These are phyloP conservation scores for Penicillium sp. DNA, from an alignment of 2,329 filamentous ascomycete genomes.

Conservation along the genomic window DNA sequence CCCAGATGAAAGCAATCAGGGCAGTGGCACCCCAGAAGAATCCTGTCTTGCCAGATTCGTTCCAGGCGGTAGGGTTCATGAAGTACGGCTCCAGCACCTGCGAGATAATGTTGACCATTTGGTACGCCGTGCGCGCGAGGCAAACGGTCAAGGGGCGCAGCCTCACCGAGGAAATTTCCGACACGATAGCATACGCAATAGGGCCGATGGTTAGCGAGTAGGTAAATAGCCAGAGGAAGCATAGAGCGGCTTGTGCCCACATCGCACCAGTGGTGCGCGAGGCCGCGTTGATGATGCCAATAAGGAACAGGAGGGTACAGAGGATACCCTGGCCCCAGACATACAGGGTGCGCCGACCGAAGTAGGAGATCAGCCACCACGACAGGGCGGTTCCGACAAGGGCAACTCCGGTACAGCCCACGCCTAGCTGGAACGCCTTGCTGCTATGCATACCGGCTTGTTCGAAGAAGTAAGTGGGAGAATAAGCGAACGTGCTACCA, in stretches of 20 bases:
- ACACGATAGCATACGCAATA: slow-evolving; percentile 55
- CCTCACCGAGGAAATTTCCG: slow-evolving; percentile 57
- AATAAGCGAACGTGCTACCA: slow-evolving; percentile 37
- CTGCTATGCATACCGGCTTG: slow-evolving; percentile 40
- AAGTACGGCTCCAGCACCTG: slow-evolving; percentile 43
- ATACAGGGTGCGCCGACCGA: slow-evolving; percentile 46
- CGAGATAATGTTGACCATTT: slow-evolving; percentile 51
- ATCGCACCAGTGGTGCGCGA: slow-evolving; percentile 26
- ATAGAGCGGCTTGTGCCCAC: slow-evolving; percentile 42
- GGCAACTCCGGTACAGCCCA: slow-evolving; percentile 56
- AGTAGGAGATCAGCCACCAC: slow-evolving; percentile 46
- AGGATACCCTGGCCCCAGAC: slow-evolving; percentile 35
- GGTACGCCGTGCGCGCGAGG: slow-evolving; percentile 55
- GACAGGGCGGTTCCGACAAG: slow-evolving; percentile 54
- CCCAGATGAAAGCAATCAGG: slow-evolving; percentile 33
- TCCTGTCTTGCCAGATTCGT: slow-evolving; percentile 42
- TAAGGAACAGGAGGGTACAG: slow-evolving; percentile 28
- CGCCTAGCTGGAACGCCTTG: slow-evolving; percentile 39
- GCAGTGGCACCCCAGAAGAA: slow-evolving; percentile 45
- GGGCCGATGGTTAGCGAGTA: slow-evolving; percentile 60
- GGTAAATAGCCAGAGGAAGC: slow-evolving; percentile 57
- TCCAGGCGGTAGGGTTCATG: slow-evolving; percentile 37
- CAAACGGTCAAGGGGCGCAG: slow-evolving; percentile 59
- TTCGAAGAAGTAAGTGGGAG: slow-evolving; percentile 43
- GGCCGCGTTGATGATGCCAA: slow-evolving; percentile 31